Base-by-base conservation (phyloP, 2,329 filamentous ascomycete genomes). In the Curvularia eragrostidis region DNA sequence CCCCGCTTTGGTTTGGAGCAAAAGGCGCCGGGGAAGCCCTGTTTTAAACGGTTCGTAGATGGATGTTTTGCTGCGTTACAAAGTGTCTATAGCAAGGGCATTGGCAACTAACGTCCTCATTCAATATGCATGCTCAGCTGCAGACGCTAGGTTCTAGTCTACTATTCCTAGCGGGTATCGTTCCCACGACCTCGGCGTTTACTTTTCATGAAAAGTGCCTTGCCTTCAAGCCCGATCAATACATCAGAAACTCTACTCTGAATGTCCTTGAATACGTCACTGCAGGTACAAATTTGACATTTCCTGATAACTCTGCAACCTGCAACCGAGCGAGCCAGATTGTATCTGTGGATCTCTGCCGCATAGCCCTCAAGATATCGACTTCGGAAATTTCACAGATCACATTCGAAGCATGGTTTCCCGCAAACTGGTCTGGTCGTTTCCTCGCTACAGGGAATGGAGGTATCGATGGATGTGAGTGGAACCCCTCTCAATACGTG, bases 371-470 rank as follows among this genome's bases (percentile, higher is more conserved):
- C 51, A 73, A 71, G 9, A 76, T 82, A 13, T 63, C 70, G 4
- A 82, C 79, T 0, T 80, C 79, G 3, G 71, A 71, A 4, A 28
- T 47, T 3, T 72, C 68, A 12, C 77, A 79, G 36, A 80, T 85
- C 30, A 78, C 65, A 1, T 69, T 79, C 44, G 79, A 81, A 58
- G 69, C 75, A 9, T 80, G 76, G 66, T 75, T 63, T 67, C 58
- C 62, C 1, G 60, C 64, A n/a, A 13, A 72, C 23, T 79, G 78
- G 77, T 76, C 67, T 10, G 77, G 77, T 2, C 68, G 78, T 3
- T 75, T 79, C 49, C 60, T 79, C 15, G 72, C 68, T 10, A 77
- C 72, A 0, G 77, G 77, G 1, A 80, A 79, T 57, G 78, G 78
- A n/a, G 78, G 78, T 3, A 65, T 79, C 5, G 68, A 70, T 54